A percentile compares a stretch with the other conserved stretches of the same genome.
Conservation (phyloP, 208 protist species). For the Wallacemonas collosoma region DNA sequence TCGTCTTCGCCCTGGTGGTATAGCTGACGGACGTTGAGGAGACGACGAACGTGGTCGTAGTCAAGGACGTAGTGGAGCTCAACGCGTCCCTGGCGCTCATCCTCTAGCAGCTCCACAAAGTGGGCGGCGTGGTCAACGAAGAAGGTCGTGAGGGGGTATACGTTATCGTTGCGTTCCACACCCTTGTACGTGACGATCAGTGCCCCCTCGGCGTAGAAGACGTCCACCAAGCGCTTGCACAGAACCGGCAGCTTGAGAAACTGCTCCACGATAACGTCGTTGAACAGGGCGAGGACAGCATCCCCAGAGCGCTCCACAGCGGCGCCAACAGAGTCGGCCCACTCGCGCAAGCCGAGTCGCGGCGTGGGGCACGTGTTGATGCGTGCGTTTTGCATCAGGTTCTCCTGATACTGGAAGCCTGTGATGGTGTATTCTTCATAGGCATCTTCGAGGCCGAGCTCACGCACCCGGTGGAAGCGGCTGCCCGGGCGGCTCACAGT, state of each 20-base stretch:
- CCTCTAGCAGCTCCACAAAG: slow-evolving; percentile 72
- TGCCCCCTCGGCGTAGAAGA: slow-evolving; percentile 80
- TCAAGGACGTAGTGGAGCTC: slow-evolving; percentile 76
- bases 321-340: slow-evolving; percentile 51
- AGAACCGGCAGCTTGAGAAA: slow-evolving; percentile 78
- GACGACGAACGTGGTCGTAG: slow-evolving; percentile 61
- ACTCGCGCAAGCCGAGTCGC: slow-evolving; percentile 51
- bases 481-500: slow-evolving; percentile 25
- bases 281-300: slow-evolving; percentile 63
- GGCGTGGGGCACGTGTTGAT: slow-evolving; percentile 49
- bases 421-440: slow-evolving; percentile 87
- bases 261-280: slow-evolving; percentile 77
- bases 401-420: slow-evolving; percentile 77
- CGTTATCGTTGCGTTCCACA: slow-evolving; percentile 45
- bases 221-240: slow-evolving; percentile 58
- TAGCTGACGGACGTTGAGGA: slow-evolving; percentile 57
- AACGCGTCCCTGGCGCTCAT: slow-evolving; percentile 64
- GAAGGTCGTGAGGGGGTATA: slow-evolving; percentile 71
- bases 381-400: slow-evolving; percentile 52
- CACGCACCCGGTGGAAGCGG: slow-evolving; percentile 47
- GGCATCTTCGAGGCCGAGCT: slow-evolving; percentile 68
- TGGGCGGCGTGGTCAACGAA: slow-evolving; percentile 73
- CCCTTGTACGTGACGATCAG: slow-evolving; percentile 75
- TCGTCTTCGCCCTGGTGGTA: slow-evolving; percentile 58
- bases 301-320: slow-evolving; percentile 38